Evolutionary conservation across 352 stramenopile genomes (phyloP).

Genomic region (Phytopythium chamaehyphon): DNA sequence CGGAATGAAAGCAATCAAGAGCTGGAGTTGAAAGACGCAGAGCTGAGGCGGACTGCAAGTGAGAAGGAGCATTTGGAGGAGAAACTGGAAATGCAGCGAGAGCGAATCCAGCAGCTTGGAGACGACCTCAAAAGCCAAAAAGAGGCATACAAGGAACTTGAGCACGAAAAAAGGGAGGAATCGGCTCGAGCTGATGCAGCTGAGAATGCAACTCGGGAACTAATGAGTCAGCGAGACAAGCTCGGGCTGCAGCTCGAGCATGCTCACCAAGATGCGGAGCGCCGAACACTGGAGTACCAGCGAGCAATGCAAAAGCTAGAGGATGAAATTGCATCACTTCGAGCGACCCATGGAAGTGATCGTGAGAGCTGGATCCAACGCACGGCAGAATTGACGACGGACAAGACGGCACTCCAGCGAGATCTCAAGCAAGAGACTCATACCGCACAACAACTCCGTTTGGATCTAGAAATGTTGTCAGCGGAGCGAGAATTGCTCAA

Average conservation of each 20-base stretch:
- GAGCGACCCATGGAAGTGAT: conserved; percentile 31
- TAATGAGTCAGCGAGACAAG: conserved; percentile 58
- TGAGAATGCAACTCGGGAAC: conserved; percentile 14
- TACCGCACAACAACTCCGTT: conserved; percentile 17
- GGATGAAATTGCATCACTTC: conserved; percentile 31
- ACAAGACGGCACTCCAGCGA: conserved; percentile 49
- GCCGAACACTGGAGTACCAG: conserved; percentile 26
- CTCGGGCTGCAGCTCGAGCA: conserved; percentile 43
- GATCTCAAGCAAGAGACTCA: conserved; percentile 40
- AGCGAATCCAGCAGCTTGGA: conserved; percentile 39
- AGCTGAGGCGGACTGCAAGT: conserved; percentile 39
- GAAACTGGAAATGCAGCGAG: conserved; percentile 34
- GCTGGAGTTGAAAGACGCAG: conserved; percentile 40
- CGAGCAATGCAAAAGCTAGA: conserved; percentile 31
- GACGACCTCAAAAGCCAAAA: conserved; percentile 33
- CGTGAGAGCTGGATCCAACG: conserved; percentile 64
- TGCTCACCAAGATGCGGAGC: conserved; percentile 26
- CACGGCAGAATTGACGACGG: conserved; percentile 52
- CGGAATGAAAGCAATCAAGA: conserved; percentile 41
- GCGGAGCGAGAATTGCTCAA: conserved; percentile 44
- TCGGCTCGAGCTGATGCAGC: conserved; percentile 27
- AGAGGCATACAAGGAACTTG: conserved; percentile 18
- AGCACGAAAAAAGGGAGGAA: conserved; percentile 27
- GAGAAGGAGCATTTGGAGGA: conserved; percentile 51
- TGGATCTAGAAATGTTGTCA: conserved; percentile 34